Percentiles rank a stretch among this genome's conserved stretches.
phyloP scores from a whole-genome alignment of 257 asterid species.

The Paraleonurus japonicus region DNA sequence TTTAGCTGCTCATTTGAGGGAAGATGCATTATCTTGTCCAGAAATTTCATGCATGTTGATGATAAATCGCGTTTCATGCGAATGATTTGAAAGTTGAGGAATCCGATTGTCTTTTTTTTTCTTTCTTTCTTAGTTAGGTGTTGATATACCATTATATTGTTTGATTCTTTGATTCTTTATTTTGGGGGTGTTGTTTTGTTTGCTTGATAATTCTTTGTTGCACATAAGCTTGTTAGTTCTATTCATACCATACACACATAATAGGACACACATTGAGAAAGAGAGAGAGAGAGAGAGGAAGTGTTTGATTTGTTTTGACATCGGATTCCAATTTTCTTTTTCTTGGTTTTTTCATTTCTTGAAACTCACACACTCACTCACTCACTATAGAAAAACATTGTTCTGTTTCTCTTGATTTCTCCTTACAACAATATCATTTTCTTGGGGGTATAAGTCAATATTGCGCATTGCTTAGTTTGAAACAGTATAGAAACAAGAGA shows the following conservation, averaged over 20 bases:
- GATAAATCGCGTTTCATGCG: slow-evolving; percentile 29
- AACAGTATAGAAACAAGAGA: slow-evolving; percentile 24
- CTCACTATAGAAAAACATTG: slow-evolving; percentile 50
- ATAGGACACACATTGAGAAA: slow-evolving; percentile 72
- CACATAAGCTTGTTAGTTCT: no score
- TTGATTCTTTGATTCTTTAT: slow-evolving; percentile 76
- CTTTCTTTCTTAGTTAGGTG: slow-evolving; percentile 48
- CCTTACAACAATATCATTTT: slow-evolving; percentile 30
- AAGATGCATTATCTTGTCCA: slow-evolving; percentile 39
- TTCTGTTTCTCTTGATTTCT: slow-evolving; percentile 70
- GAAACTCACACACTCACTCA: slow-evolving; percentile 48
- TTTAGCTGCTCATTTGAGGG: slow-evolving; percentile 42
- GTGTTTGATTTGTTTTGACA: slow-evolving; percentile 53
- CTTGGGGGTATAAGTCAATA: slow-evolving; percentile 12
- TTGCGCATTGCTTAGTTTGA: slow-evolving; percentile 32
- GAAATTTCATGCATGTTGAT: slow-evolving; percentile 31
- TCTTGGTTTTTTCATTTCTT: slow-evolving; percentile 36
- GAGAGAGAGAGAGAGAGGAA: slow-evolving; percentile 4
- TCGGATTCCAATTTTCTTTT: slow-evolving; percentile 78
- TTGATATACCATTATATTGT: slow-evolving; percentile 25
- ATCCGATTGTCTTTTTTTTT: slow-evolving; percentile 68
- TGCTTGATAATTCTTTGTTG: slow-evolving; percentile 54
- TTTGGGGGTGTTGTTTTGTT: slow-evolving; percentile 7
- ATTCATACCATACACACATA: slow-evolving; percentile 24
- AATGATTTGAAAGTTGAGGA: slow-evolving; percentile 66